Evolutionary conservation across 108 stramenopile species (phyloP).

Genomic region (Nitzschia putrida): DNA sequence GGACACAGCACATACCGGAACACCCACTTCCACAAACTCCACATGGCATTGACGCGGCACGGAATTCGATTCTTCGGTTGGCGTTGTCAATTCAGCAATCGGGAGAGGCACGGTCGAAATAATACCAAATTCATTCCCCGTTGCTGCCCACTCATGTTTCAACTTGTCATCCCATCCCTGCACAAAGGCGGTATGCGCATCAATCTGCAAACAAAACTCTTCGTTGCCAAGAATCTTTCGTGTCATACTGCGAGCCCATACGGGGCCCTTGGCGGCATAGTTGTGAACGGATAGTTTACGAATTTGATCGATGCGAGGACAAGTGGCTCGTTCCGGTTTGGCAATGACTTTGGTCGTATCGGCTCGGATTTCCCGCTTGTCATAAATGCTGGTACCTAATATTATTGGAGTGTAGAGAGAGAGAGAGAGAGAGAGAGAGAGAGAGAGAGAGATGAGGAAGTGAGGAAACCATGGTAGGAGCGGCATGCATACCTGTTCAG

Average conservation of each 20-base stretch:
- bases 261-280: slow-evolving; percentile 73
- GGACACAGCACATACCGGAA: slow-evolving; percentile 16
- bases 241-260: slow-evolving; percentile 69
- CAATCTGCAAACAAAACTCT: slow-evolving; percentile 98
- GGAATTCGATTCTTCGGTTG: slow-evolving; percentile 19
- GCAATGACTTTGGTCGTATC: slow-evolving; percentile 41
- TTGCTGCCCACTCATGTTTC: slow-evolving; percentile 69
- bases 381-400: slow-evolving; percentile 28
- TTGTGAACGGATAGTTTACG: slow-evolving; percentile 60
- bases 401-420: too few relatives aligned
- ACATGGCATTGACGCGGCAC: slow-evolving; percentile 72
- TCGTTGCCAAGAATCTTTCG: slow-evolving; percentile 89
- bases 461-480: too few relatives aligned
- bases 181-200: slow-evolving; percentile 87
- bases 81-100: slow-evolving; percentile 45
- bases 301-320: slow-evolving; percentile 62
- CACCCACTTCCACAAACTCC: slow-evolving; percentile 55
- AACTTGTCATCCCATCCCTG: slow-evolving; percentile 81
- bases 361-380: slow-evolving; percentile 26
- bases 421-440: too few relatives aligned
- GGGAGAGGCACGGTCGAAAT: slow-evolving; percentile 80
- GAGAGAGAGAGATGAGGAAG: too few relatives aligned
- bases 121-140: slow-evolving; percentile 92
- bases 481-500: too few relatives aligned
- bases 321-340: slow-evolving; percentile 21